Evolutionary conservation across 805 yeast species (phyloP).

Genomic region (Schwanniomyces vanrijiae): DNA sequence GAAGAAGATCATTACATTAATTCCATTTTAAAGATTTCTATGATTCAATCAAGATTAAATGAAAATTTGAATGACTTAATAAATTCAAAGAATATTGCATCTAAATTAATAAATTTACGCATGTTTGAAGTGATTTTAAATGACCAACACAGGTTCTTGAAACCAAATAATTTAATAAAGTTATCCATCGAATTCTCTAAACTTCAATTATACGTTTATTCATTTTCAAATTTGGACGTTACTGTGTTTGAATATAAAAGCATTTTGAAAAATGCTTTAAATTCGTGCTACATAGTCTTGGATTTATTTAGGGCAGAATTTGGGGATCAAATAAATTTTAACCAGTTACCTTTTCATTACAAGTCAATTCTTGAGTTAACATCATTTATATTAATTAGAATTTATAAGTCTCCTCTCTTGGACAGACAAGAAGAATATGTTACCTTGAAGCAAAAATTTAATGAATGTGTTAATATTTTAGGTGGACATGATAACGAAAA

Average conservation of each 20-base stretch:
- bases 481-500: constrained; percentile 8
- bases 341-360: constrained; percentile 40
- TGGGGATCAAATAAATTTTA: constrained; percentile 17
- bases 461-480: constrained; percentile 17
- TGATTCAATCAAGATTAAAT: constrained; percentile 39
- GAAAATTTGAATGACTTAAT: constrained; percentile 36
- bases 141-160: constrained; percentile 16
- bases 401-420: constrained; percentile 32
- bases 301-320: constrained; percentile 19
- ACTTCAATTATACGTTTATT: constrained; percentile 37
- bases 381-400: constrained; percentile 28
- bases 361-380: constrained; percentile 38
- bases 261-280: constrained; percentile 25
- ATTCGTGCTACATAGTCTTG: constrained; percentile 28
- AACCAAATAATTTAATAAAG: constrained; percentile 23
- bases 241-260: constrained; percentile 26
- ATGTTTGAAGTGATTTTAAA: constrained; percentile 43
- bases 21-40: constrained; percentile 28
- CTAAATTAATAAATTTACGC: constrained; percentile 36
- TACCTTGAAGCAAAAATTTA: constrained; percentile 22
- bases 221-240: constrained; percentile 27
- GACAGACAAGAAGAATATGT: constrained; percentile 23
- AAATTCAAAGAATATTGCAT: constrained; percentile 19
- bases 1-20: constrained; percentile 23
- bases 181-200: constrained; percentile 37